Conservation (phyloP, 73 alveolate species). For the Breviolum minutum region DNA sequence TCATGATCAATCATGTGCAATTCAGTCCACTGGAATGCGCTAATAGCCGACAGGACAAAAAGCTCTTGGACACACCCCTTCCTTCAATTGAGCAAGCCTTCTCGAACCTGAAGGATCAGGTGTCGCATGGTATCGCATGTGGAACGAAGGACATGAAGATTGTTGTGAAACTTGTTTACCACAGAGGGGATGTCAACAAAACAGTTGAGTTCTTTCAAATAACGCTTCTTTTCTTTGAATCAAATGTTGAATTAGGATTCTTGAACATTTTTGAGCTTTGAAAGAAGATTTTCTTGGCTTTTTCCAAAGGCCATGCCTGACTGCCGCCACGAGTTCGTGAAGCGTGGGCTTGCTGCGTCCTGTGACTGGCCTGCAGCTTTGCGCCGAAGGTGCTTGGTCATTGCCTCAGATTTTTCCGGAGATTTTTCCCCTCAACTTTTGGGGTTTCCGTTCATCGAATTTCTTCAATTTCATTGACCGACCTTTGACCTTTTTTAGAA, state of each 20-base stretch:
- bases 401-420: background rate
- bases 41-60: background rate
- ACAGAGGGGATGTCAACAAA: background rate
- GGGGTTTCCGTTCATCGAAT: too few species aligned
- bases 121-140: background rate
- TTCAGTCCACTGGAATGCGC: too few species aligned
- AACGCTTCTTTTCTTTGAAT: too few species aligned
- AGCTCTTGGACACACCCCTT: conserved; percentile 56
- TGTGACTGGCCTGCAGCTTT: conserved; percentile 34
- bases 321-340: conserved; percentile 85
- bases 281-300: background rate
- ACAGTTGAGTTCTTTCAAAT: background rate
- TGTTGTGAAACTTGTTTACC: background rate
- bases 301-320: background rate
- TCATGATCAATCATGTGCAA: too few species aligned
- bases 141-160: background rate
- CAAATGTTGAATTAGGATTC: background rate
- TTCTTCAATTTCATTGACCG: background rate
- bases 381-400: conserved; percentile 25
- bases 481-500: background rate
- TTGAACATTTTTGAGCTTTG: background rate
- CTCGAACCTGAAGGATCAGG: conserved; percentile 45
- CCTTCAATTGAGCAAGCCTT: conserved; percentile 29
- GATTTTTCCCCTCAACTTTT: background rate
- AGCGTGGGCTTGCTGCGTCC: conserved; percentile 73